Evolutionary conservation across 1,284 basidiomycete species (phyloP), one percentile per base, ranked within the genome.

Genomic region (Bondarzewia mesenterica): DNA sequence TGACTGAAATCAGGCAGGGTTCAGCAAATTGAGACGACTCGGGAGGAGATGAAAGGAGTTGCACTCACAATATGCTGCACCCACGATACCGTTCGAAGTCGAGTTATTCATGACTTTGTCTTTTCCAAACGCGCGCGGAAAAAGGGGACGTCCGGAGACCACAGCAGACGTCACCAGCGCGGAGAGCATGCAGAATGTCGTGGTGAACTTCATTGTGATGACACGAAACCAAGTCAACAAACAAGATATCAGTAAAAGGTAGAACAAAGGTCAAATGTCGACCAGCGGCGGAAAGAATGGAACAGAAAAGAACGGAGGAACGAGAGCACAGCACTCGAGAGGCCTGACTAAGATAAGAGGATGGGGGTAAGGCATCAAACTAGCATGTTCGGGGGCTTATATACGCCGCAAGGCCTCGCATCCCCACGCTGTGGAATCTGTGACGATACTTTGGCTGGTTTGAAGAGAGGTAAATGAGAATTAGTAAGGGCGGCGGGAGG

Each of bases 1-100:
- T 39, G 42, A 52, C 46, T 52, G 44, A 29, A 23, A 8, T 37
- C 29, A 29, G 15, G 21, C 21, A 14, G 7, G 12, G 26, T 16
- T 39, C 20, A 10, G 8, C 6, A 10, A 6, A 6, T 12, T 32
- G 29, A n/a, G 5, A 32, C 10, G 4, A 32, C 3, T 7, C 6
- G 5, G n/a, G 29, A 32, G 12, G 12, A 10, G 6, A n/a, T n/a
- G n/a, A n/a, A n/a, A n/a, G 1, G 1, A 32, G 5, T 32, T 32
- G 10, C n/a, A 43, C 49, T 35, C 23, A 52, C 51, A 52, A 23
- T 54, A 56, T 29, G 44, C 44, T 7, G 49, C 47, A n/a, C 20
- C 54, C 39, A 5, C 7, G 14, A 18, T 26, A 22, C 44, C 41
- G 21, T 16, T 38, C 44, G 52, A 40, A 44, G 29, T 25, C 15